Base-by-base conservation (phyloP, 1,139 yeast species). In the Ogataea hybrid region DNA sequence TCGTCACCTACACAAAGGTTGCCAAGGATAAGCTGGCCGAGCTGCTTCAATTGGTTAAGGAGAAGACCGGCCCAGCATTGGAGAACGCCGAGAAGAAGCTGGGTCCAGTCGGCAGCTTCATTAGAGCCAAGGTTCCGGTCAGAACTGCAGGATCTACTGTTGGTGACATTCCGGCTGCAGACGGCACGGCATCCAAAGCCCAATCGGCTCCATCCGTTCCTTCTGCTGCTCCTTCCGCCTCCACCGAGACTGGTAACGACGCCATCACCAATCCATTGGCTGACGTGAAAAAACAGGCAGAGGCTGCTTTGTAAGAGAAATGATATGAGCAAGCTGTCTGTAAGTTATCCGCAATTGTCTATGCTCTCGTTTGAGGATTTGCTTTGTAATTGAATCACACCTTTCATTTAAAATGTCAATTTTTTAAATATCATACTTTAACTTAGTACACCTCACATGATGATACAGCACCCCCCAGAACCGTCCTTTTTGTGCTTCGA, bases 141-240 rank as follows among this genome's bases (percentile, higher is more conserved):
- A 80, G 87, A 77, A 80, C 87, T 53, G 86, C 86, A 39, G 82
- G 87, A 42, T 69, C 84, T 39, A 79, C 85, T 42, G 83, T 84
- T 52, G 79, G 83, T 49, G 64, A 66, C 44, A 64, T 62, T 48
- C 71, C 57, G 25, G 36, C 30, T 25, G 21, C 28, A 15, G 32
- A 36, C 9, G 32, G 31, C 28, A 22, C 32, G 12, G 16, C 41
- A 16, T 21, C 29, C 10, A 25, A 31, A 20, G 16, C 18, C 9
- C 21, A 30, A 22, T 32, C 36, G 8, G 17, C 36, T 22, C 35
- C 42, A 11, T 32, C 42, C 22, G 35, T 23, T 22, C 34, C 36
- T 11, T 20, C 25, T 30, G 21, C 35, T 14, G 12, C 35, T 18
- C 32, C 41, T 14, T 25, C 41, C 20, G 32, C 37, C 15, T n/a